Evolutionary conservation across 192 early-diverging fungal genomes (phyloP).

Genomic region (Umbelopsis sp.): DNA sequence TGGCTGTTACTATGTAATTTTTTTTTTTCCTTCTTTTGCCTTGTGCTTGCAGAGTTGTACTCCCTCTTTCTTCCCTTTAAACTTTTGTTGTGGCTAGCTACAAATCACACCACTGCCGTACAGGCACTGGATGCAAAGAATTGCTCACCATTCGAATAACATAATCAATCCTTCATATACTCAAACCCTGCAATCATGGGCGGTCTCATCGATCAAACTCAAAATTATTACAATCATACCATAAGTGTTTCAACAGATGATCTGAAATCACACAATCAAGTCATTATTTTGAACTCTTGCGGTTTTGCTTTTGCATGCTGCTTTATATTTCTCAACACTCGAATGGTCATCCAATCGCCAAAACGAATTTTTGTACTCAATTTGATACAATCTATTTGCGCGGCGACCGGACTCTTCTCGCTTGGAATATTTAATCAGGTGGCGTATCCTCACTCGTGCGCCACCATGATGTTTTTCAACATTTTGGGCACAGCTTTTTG

Average conservation of each 20-base stretch:
- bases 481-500: constrained; percentile 20
- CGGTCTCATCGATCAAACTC: constrained; percentile 10
- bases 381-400: constrained; percentile 16
- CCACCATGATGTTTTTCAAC: constrained; percentile 24
- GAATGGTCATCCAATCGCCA: constrained; percentile 2
- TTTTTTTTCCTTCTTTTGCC: too few species aligned
- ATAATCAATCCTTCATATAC: background rate
- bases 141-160: background rate
- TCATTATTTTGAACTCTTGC: constrained; percentile 18
- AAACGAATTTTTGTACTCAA: constrained; percentile 21
- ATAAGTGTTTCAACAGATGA: constrained; percentile 15
- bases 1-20: too few species aligned
- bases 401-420: constrained; percentile 18
- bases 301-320: constrained; percentile 20
- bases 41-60: too few species aligned
- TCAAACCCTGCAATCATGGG: background rate
- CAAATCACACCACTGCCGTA: too few species aligned
- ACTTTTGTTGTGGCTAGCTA: background rate
- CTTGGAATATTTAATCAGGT: constrained; percentile 14
- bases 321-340: constrained; percentile 10
- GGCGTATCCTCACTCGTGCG: constrained; percentile 21
- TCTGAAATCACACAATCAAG: constrained; percentile 16
- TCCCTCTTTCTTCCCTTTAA: background rate
- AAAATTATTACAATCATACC: constrained; percentile 20
- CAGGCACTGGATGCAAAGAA: too few species aligned